phyloP scores from a whole-genome alignment of 139 green algal genomes.

The Tetraselmis striata region DNA sequence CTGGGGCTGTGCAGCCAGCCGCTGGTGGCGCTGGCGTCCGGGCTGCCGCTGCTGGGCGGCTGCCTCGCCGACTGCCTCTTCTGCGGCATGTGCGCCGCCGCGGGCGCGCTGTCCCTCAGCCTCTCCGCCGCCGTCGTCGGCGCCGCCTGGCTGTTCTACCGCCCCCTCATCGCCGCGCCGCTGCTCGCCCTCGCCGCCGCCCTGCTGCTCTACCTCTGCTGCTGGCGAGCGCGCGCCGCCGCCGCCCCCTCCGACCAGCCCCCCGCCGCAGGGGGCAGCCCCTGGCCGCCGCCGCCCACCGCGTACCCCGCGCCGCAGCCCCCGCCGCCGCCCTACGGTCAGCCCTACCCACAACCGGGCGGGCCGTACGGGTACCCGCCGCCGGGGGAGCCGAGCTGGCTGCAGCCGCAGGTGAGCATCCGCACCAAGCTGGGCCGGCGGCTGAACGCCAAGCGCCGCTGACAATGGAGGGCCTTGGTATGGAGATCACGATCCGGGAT shows the following conservation, averaged over 20 bases:
- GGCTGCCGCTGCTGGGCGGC: not conserved
- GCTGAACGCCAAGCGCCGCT: too few species aligned
- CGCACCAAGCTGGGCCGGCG: too few species aligned
- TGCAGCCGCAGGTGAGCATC: too few species aligned
- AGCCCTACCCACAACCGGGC: too few species aligned
- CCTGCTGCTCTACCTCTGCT: not conserved
- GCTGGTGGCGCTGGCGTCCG: not conserved
- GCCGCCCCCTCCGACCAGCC: not conserved
- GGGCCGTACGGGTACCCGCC: too few species aligned
- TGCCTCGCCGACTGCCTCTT: not conserved
- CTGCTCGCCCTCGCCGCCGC: not conserved
- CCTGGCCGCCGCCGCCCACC: not conserved
- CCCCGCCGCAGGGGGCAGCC: not conserved
- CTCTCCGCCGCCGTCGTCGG: not conserved
- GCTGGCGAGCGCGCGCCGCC: too few species aligned
- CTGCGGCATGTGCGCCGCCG: not conserved
- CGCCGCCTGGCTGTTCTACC: not conserved
- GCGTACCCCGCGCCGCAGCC: too few species aligned
- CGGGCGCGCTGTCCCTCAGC: not conserved
- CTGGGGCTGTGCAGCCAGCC: not conserved
- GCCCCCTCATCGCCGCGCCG: too few species aligned
- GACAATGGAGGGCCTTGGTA: too few species aligned
- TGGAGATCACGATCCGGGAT: too few species aligned
- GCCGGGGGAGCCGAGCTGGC: too few species aligned
- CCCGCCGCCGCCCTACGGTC: too few species aligned